Conservation (phyloP, 768 basidiomycete genomes). For the Pleurotus eryngii region DNA sequence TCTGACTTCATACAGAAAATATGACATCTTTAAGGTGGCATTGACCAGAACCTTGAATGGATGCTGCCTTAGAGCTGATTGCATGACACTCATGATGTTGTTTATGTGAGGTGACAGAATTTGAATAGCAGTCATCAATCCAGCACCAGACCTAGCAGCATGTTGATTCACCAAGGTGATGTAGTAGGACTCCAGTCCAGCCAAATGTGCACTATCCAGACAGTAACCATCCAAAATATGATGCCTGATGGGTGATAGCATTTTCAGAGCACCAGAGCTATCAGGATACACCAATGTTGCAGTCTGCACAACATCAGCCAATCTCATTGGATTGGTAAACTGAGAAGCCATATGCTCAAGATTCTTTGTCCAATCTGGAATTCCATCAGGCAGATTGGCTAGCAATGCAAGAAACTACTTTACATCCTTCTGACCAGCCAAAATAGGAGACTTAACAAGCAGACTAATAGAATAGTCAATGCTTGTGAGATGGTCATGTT, state of each 20-base stretch:
- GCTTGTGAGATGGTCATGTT: conserved; percentile 4
- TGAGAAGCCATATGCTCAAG: background rate
- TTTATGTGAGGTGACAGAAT: conserved; percentile 6
- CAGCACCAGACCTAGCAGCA: background rate
- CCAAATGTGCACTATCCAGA: background rate
- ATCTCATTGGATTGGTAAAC: background rate
- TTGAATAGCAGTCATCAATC: conserved; percentile 1
- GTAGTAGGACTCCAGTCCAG: conserved; percentile 4
- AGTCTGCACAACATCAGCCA: conserved; percentile 7
- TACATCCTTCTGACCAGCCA: background rate
- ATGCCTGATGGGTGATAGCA: conserved; percentile 5
- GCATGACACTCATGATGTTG: conserved; percentile 5
- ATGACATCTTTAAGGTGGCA: conserved; percentile 5
- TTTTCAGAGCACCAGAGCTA: conserved; percentile 3
- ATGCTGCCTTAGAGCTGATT: background rate
- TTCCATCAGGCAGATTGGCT: conserved; percentile 2
- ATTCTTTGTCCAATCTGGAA: conserved; percentile 3
- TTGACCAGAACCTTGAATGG: conserved; percentile 4
- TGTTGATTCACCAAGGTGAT: conserved; percentile 1
- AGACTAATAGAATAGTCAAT: conserved; percentile 7
- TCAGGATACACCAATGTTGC: conserved; percentile 5
- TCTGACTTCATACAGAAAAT: conserved; percentile 6
- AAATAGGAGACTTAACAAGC: conserved; percentile 7
- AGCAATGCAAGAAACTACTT: conserved; percentile 4
- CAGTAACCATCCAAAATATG: background rate